A percentile compares a stretch with the other conserved stretches of the same genome.
Evolutionary conservation across 306 rosid species (phyloP).

Genomic region (Sphenostylis stenocarpa): DNA sequence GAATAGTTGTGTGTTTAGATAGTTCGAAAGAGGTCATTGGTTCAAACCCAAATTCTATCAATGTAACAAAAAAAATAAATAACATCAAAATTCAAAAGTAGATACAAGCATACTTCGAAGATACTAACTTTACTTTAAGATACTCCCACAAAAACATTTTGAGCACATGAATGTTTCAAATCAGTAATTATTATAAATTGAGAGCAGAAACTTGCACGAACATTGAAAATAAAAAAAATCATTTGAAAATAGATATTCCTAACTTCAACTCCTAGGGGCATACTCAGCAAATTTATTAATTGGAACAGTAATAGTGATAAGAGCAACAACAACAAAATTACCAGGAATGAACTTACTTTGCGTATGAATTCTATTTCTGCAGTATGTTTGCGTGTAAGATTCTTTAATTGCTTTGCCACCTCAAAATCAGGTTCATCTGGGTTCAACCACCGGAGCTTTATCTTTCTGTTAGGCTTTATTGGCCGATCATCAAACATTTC

Average conservation of each 20-base stretch:
- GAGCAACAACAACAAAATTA: conserved; percentile 8
- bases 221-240: conserved; percentile 7
- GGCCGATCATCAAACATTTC: conserved; percentile 86
- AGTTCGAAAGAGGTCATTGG: not conserved
- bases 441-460: conserved; percentile 55
- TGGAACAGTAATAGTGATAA: not conserved
- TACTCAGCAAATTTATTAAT: not conserved
- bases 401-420: conserved; percentile 55
- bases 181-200: not conserved
- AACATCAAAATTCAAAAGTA: not conserved
- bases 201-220: not conserved
- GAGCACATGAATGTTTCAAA: not conserved
- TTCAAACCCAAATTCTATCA: not conserved
- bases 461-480: conserved; percentile 52
- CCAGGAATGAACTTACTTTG: conserved; percentile 44
- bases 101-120: not conserved
- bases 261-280: conserved; percentile 4
- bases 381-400: conserved; percentile 47
- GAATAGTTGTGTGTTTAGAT: not conserved
- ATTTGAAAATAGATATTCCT: not conserved
- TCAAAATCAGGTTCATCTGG: conserved; percentile 65
- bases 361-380: conserved; percentile 50
- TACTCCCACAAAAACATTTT: not conserved
- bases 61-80: not conserved
- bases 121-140: not conserved